phyloP scores from a whole-genome alignment of 2,329 filamentous ascomycete species.

The Teratosphaeria gauchensis region DNA sequence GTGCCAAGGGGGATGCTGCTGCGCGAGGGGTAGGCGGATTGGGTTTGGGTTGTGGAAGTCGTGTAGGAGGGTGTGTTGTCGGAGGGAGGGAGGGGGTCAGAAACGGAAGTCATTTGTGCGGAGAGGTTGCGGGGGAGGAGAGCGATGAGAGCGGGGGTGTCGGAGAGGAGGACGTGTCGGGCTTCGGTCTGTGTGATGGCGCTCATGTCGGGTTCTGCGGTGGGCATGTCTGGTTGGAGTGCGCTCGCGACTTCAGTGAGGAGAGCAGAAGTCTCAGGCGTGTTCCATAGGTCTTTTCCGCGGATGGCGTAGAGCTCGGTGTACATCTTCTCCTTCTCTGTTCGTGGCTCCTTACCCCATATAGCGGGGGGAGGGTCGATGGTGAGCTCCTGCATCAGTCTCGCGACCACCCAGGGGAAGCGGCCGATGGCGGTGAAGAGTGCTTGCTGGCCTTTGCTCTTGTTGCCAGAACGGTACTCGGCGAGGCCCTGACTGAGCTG shows the following conservation, averaged over 20 bases:
- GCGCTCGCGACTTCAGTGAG: conserved; percentile 60
- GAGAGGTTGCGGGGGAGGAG: conserved; percentile 59
- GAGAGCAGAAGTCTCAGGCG: conserved; percentile 56
- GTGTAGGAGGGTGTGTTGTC: conserved; percentile 3
- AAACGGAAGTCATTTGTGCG: conserved; percentile 57
- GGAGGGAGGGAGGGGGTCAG: conserved; percentile 70
- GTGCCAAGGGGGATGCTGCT: conserved; percentile 1
- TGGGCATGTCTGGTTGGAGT: conserved; percentile 31
- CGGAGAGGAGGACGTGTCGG: conserved; percentile 69
- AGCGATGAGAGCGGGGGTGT: conserved; percentile 60
- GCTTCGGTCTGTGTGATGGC: conserved; percentile 49
- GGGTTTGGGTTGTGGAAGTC: not conserved
- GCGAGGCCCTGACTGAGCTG: conserved; percentile 70
- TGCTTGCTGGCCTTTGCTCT: conserved; percentile 52
- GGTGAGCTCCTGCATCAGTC: conserved; percentile 70
- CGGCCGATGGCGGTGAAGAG: conserved; percentile 59
- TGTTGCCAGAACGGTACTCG: conserved; percentile 59
- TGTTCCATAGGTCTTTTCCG: conserved; percentile 80
- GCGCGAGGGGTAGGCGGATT: conserved; percentile 1
- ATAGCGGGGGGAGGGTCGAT: conserved; percentile 67
- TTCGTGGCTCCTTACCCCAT: conserved; percentile 67
- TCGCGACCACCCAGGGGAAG: conserved; percentile 76
- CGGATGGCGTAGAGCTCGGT: conserved; percentile 66
- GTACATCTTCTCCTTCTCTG: conserved; percentile 57
- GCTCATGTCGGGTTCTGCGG: conserved; percentile 29